Conservation (phyloP, 305 asterid species). For the Fraxinus greggii region DNA sequence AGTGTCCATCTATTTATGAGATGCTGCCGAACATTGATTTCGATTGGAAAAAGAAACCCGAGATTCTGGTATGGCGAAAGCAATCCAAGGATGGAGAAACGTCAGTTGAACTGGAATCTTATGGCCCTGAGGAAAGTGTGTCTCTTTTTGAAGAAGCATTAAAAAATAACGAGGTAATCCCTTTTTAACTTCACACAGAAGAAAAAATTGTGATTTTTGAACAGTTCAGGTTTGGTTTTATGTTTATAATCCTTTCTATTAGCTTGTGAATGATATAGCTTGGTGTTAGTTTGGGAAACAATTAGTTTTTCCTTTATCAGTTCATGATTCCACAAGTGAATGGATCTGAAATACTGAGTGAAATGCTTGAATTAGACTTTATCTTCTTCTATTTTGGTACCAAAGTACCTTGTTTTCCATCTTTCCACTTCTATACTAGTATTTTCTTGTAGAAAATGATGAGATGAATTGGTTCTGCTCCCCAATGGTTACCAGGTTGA, state of each 20-base stretch:
- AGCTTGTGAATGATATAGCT: not conserved
- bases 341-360: not conserved
- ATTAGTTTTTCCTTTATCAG: not conserved
- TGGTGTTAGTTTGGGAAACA: not conserved
- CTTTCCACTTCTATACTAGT: not conserved
- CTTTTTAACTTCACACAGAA: not conserved
- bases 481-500: too few species aligned
- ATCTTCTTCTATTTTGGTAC: not conserved
- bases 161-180: slow-evolving; percentile 70
- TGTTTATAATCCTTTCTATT: not conserved
- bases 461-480: too few species aligned
- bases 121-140: slow-evolving; percentile 49
- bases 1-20: slow-evolving; percentile 90
- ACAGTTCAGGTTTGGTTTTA: not conserved
- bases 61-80: slow-evolving; percentile 75
- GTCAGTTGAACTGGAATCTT: slow-evolving; percentile 53
- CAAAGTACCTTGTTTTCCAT: not conserved
- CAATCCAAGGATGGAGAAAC: slow-evolving; percentile 51
- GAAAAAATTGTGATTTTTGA: not conserved
- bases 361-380: not conserved
- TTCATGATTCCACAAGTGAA: not conserved
- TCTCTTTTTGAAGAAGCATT: slow-evolving; percentile 72
- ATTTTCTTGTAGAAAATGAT: not conserved
- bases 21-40: slow-evolving; percentile 76
- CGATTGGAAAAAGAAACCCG: slow-evolving; percentile 83